phyloP scores from a whole-genome alignment of 73 alveolate genomes.

The Paramecium primaurelia region DNA sequence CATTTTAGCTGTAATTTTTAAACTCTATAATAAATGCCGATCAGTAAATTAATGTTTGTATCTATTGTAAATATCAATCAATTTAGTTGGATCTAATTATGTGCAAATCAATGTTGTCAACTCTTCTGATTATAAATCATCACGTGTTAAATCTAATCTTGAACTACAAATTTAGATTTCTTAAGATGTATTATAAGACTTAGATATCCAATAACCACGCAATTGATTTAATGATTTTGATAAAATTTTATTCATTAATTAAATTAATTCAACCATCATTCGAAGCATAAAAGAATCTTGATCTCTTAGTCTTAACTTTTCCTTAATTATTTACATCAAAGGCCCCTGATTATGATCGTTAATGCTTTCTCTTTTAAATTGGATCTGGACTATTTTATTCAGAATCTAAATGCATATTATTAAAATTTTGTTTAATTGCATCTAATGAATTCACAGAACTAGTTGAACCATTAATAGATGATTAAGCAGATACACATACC shows the following conservation, averaged over 20 bases:
- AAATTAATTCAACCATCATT: conserved; percentile 41
- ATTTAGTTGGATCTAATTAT: not conserved
- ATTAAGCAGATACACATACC: conserved; percentile 16
- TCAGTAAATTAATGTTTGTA: not conserved
- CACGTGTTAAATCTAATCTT: not conserved
- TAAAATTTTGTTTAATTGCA: not conserved
- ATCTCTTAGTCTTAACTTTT: conserved; percentile 27
- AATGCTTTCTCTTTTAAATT: not conserved
- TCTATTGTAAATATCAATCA: not conserved
- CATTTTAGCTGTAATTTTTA: not conserved
- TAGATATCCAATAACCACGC: not conserved
- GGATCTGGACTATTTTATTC: not conserved
- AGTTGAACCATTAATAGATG: conserved; percentile 43
- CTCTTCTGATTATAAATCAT: not conserved
- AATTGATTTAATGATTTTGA: not conserved
- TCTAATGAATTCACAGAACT: conserved; percentile 27
- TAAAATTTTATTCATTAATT: conserved; percentile 17
- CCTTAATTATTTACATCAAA: not conserved
- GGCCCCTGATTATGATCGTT: conserved; percentile 14
- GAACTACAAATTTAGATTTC: not conserved
- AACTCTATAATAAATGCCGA: not conserved
- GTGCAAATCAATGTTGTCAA: not conserved
- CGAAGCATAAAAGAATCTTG: conserved; percentile 37
- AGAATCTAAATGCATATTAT: not conserved
- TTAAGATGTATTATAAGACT: not conserved